A percentile compares a stretch with the other conserved stretches of the same genome.
These are phyloP conservation scores for Artemisia tridentata DNA, from an alignment of 129 eudicot genomes.

Conservation along the genomic window DNA sequence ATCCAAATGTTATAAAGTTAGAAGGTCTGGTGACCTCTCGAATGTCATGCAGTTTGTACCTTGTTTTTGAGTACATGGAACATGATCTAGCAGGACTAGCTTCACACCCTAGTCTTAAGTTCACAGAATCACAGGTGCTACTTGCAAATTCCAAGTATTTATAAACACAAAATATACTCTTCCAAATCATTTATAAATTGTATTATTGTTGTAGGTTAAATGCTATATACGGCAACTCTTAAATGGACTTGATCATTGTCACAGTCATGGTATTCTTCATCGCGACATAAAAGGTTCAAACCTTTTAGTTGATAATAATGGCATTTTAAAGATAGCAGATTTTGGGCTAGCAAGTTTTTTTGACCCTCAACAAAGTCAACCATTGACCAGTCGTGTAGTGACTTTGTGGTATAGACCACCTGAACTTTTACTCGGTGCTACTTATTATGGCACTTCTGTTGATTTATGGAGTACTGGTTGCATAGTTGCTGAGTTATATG, in stretches of 20 bases:
- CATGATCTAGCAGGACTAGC: conserved; percentile 92
- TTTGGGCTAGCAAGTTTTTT: conserved; percentile 81
- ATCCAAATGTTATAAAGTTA: conserved; percentile 82
- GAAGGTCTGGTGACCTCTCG: conserved; percentile 88
- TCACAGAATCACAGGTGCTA: conserved; percentile 85
- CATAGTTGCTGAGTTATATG: conserved; percentile 85
- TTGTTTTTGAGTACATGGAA: conserved; percentile 92
- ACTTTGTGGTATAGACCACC: conserved; percentile 99
- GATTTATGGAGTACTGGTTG: conserved; percentile 98
- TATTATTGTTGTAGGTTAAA: conserved; percentile 54
- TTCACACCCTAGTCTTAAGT: conserved; percentile 65
- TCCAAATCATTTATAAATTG: background rate
- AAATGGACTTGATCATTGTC: conserved; percentile 86
- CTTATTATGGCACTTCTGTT: conserved; percentile 74
- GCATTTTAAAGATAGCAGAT: conserved; percentile 80
- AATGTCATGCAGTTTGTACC: conserved; percentile 84
- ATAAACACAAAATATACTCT: background rate
- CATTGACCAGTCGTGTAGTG: conserved; percentile 84
- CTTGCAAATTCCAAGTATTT: background rate
- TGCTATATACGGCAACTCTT: conserved; percentile 79
- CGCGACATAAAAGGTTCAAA: conserved; percentile 93
- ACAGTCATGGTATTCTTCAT: conserved; percentile 72
- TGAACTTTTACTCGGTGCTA: conserved; percentile 92
- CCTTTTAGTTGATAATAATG: conserved; percentile 77
- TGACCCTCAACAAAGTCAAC: conserved; percentile 64